A percentile compares a stretch with the other conserved stretches of the same genome.
These are phyloP conservation scores for Schrenkiella parvula DNA, from an alignment of 345 rosid genomes.

Conservation along the genomic window DNA sequence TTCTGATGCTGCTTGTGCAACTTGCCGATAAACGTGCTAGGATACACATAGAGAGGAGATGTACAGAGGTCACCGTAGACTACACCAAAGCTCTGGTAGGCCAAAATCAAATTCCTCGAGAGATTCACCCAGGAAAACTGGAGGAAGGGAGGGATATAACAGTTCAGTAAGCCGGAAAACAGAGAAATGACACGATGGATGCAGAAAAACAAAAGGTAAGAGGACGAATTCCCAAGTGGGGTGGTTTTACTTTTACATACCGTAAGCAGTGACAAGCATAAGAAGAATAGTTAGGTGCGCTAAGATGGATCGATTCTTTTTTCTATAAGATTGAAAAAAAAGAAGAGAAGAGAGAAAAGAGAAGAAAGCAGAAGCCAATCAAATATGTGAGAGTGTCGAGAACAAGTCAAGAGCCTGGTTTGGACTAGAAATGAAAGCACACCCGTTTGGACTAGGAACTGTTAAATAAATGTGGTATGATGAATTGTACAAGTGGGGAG, in stretches of 20 bases:
- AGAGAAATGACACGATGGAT: not conserved
- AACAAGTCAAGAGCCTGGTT: not conserved
- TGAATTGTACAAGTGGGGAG: not conserved
- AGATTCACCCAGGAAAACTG: conserved; percentile 71
- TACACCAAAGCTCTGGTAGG: conserved; percentile 91
- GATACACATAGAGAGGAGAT: conserved; percentile 83
- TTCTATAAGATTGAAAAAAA: too few species aligned
- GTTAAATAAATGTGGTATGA: not conserved
- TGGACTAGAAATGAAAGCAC: not conserved
- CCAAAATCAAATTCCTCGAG: conserved; percentile 61
- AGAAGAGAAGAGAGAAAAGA: not conserved
- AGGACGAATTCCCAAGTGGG: not conserved
- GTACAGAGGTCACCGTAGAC: conserved; percentile 85
- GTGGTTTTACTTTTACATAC: too few species aligned
- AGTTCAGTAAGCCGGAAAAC: conserved; percentile 17
- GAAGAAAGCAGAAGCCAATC: not conserved
- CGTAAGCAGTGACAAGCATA: too few species aligned
- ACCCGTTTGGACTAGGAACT: not conserved
- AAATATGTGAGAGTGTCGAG: not conserved
- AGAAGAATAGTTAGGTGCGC: too few species aligned
- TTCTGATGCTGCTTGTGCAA: conserved; percentile 40
- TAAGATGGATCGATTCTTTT: too few species aligned
- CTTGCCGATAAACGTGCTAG: conserved; percentile 56
- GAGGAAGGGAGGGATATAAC: conserved; percentile 1
- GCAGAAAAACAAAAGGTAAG: not conserved